Conservation (phyloP, 148 eudicot species). For the Heliamphora exappendiculata region DNA sequence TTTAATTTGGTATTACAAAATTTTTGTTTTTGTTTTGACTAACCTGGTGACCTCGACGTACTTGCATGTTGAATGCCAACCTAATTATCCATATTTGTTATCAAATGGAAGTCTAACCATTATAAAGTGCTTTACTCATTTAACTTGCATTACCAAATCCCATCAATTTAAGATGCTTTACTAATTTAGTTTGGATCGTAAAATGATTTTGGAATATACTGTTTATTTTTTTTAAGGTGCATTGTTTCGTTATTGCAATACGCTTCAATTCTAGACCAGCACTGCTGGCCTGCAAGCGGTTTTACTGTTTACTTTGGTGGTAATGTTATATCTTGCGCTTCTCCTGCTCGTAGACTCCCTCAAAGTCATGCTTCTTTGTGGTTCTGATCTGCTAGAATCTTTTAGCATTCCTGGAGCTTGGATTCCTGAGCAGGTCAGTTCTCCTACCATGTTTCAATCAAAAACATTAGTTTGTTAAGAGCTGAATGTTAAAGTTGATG, state of each 20-base stretch:
- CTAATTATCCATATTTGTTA: not conserved
- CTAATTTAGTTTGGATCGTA: not conserved
- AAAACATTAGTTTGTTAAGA: not conserved
- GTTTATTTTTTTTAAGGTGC: not conserved
- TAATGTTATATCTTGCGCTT: not conserved
- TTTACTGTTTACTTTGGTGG: slow-evolving; percentile 4
- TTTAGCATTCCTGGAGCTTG: slow-evolving; percentile 71
- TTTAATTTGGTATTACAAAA: not conserved
- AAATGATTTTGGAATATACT: not conserved
- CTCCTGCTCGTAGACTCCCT: slow-evolving; percentile 38
- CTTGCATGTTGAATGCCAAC: not conserved
- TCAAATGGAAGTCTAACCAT: not conserved
- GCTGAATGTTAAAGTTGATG: not conserved
- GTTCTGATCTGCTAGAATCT: slow-evolving; percentile 91
- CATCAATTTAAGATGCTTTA: not conserved
- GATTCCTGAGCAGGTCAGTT: slow-evolving; percentile 81
- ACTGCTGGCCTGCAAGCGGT: not conserved
- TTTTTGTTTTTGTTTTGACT: not conserved
- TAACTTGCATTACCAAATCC: not conserved
- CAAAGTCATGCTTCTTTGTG: slow-evolving; percentile 85
- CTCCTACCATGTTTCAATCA: not conserved
- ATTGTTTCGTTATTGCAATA: not conserved
- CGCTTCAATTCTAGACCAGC: not conserved
- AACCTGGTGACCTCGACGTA: not conserved
- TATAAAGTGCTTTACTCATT: not conserved